Percentiles rank a stretch among this genome's conserved stretches.
phyloP scores from a whole-genome alignment of 306 rosid genomes.

The Mimosa bimucronata region DNA sequence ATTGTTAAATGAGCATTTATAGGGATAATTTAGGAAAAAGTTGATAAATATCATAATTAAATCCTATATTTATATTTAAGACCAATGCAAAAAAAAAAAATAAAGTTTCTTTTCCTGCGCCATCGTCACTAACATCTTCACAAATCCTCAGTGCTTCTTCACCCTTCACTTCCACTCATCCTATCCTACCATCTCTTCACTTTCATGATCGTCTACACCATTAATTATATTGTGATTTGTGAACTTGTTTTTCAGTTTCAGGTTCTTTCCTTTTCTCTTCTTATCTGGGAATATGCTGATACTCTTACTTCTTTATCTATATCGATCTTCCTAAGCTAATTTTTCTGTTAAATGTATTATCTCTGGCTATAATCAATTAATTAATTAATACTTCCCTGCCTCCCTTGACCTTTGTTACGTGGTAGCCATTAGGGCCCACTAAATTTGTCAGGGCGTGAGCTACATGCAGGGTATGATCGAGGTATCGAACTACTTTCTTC shows the following conservation, averaged over 20 bases:
- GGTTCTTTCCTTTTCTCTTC: conserved; percentile 21
- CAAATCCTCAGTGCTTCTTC: background rate
- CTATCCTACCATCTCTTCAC: background rate
- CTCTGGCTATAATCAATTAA: background rate
- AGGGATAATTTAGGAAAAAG: too few species aligned
- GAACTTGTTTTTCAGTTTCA: conserved; percentile 5
- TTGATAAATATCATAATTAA: too few species aligned
- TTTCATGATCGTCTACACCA: background rate
- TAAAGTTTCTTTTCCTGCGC: background rate
- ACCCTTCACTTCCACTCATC: background rate
- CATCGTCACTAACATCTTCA: background rate
- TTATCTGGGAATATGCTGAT: background rate
- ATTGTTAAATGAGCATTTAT: too few species aligned
- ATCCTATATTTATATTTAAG: too few species aligned
- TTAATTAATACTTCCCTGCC: background rate
- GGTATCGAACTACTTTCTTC: background rate
- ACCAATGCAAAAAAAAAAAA: too few species aligned
- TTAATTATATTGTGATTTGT: background rate
- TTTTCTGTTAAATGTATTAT: background rate
- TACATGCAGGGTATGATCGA: background rate
- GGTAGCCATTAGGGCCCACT: conserved; percentile 13
- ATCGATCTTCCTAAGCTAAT: background rate
- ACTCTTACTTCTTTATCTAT: background rate
- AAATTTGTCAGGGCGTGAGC: background rate
- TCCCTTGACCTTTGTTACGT: background rate